A percentile compares a stretch with the other conserved stretches of the same genome.
phyloP scores from a whole-genome alignment of 257 asterid genomes.

The Gentiana straminea region DNA sequence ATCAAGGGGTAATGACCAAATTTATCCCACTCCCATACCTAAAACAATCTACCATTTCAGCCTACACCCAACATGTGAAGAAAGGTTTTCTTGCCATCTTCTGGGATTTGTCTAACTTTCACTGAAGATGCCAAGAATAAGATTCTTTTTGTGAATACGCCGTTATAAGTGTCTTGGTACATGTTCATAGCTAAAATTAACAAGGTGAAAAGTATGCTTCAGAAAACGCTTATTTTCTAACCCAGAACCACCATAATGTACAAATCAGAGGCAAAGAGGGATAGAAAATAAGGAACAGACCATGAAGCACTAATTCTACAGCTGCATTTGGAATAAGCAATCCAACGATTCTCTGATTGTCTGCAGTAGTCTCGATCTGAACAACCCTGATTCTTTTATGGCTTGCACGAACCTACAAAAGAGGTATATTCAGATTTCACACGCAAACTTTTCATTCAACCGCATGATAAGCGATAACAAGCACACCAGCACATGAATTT shows the following conservation, averaged over 20 bases:
- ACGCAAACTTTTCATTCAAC: neutral
- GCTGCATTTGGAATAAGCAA: constrained; percentile 92
- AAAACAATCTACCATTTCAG: too few species aligned
- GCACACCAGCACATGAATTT: too few species aligned
- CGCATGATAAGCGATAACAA: neutral
- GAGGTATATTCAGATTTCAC: constrained; percentile 1
- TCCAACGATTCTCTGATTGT: constrained; percentile 72
- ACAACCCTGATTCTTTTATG: constrained; percentile 81
- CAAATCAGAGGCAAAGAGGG: neutral
- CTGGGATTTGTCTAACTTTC: neutral
- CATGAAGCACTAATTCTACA: constrained; percentile 86
- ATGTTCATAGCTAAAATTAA: neutral
- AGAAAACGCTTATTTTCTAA: neutral
- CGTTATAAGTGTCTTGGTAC: neutral
- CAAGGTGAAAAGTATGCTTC: neutral
- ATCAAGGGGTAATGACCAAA: too few species aligned
- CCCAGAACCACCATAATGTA: too few species aligned
- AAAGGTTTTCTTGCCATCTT: too few species aligned
- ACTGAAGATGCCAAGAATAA: neutral
- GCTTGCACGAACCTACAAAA: constrained; percentile 63
- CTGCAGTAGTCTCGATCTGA: constrained; percentile 76
- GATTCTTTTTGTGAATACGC: neutral
- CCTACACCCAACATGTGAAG: too few species aligned
- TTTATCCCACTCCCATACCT: too few species aligned
- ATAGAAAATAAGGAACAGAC: constrained; percentile 20